A percentile compares a stretch with the other conserved stretches of the same genome.
Conservation (phyloP, 2,329 filamentous ascomycete genomes). For the Calonectria crousiana region DNA sequence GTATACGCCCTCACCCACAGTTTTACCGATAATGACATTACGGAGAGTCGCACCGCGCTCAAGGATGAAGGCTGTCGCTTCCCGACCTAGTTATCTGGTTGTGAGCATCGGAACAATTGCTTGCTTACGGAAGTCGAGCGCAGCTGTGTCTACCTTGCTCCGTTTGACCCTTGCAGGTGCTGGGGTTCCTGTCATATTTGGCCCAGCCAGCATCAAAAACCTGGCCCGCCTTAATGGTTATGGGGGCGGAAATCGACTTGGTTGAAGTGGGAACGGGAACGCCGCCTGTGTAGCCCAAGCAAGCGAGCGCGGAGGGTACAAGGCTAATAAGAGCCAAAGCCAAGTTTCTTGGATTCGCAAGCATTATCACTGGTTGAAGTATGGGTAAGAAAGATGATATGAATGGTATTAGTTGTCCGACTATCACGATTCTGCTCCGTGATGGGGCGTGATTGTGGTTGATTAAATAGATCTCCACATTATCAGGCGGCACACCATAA, state of each 20-base stretch:
- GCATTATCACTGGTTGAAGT: background rate
- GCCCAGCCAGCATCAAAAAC: background rate
- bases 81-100: background rate
- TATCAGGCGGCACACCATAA: background rate
- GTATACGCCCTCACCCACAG: background rate
- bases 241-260: background rate
- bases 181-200: background rate
- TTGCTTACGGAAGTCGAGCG: too few relatives aligned
- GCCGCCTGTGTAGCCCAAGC: background rate
- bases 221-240: background rate
- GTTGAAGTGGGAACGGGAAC: background rate
- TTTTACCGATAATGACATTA: background rate
- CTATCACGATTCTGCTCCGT: too few relatives aligned
- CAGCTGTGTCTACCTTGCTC: background rate
- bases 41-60: background rate
- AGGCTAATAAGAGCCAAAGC: background rate
- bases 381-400: background rate
- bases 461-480: background rate
- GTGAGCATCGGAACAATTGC: background rate
- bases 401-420: background rate
- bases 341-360: background rate
- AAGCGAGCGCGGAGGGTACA: background rate
- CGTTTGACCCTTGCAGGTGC: background rate
- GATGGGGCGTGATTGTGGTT: background rate
- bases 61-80: background rate